Percentiles rank a stretch among this genome's conserved stretches.
Evolutionary conservation across 1,284 basidiomycete species (phyloP).

Genomic region (Inonotus hispidus): DNA sequence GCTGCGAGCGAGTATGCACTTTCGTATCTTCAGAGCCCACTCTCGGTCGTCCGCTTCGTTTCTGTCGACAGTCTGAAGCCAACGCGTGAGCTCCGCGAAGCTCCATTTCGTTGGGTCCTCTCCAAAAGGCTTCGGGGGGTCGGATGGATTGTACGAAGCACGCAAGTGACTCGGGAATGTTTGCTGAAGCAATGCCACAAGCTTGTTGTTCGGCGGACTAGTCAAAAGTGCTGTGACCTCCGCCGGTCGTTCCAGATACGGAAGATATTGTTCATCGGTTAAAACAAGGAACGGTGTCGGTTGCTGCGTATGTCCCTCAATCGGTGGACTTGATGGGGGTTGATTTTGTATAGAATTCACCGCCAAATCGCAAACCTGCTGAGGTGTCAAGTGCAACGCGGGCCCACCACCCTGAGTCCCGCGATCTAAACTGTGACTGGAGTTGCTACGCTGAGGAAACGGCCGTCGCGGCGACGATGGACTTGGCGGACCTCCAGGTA

Average conservation of each 20-base stretch:
- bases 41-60: conserved; percentile 26
- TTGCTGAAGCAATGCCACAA: conserved; percentile 30
- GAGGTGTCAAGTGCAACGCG: conserved; percentile 21
- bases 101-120: conserved; percentile 28
- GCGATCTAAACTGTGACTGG: conserved; percentile 18
- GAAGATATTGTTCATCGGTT: conserved; percentile 28
- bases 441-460: conserved; percentile 15
- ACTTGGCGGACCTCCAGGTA: background rate
- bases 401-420: conserved; percentile 3
- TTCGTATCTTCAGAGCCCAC: conserved; percentile 27
- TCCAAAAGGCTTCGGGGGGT: conserved; percentile 2
- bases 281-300: conserved; percentile 27
- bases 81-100: conserved; percentile 26
- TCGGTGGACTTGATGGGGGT: conserved; percentile 11
- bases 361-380: conserved; percentile 26
- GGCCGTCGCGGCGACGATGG: conserved; percentile 7
- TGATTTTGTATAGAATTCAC: conserved; percentile 19
- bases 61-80: conserved; percentile 28
- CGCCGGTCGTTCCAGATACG: conserved; percentile 30
- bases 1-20: conserved; percentile 29
- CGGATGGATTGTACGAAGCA: conserved; percentile 2
- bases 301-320: conserved; percentile 8
- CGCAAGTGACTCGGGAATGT: conserved; percentile 25
- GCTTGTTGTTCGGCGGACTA: conserved; percentile 26
- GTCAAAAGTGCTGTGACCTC: conserved; percentile 30